phyloP scores from a whole-genome alignment of 108 stramenopile species.

The Mayamaea pseudoterrestris region DNA sequence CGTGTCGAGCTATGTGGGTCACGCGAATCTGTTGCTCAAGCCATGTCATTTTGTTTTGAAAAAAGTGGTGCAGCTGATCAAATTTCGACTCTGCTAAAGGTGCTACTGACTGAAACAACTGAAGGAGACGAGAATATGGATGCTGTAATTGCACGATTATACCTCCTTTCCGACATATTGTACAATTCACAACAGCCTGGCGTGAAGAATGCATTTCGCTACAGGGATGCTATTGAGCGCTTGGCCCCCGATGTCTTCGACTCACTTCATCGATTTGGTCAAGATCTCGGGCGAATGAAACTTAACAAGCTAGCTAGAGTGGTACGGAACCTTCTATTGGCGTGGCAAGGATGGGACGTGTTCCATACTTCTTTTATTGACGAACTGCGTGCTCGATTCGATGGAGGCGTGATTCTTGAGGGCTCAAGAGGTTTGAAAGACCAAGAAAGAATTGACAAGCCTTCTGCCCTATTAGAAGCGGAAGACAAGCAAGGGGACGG shows the following conservation, averaged over 20 bases:
- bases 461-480: no score
- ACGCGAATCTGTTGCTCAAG: constrained; percentile 62
- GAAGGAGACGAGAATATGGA: constrained; percentile 29
- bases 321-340: constrained; percentile 52
- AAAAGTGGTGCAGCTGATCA: constrained; percentile 52
- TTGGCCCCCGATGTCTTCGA: constrained; percentile 78
- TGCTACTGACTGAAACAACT: constrained; percentile 36
- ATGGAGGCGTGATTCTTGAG: no score
- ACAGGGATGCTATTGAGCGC: constrained; percentile 63
- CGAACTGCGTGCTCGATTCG: constrained; percentile 55
- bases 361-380: constrained; percentile 68
- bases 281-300: constrained; percentile 48
- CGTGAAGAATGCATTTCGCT: constrained; percentile 72
- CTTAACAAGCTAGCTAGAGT: constrained; percentile 56
- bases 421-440: no score
- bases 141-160: constrained; percentile 60
- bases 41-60: constrained; percentile 85
- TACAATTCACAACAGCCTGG: constrained; percentile 87
- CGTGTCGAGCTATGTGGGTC: constrained; percentile 33
- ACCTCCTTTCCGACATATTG: constrained; percentile 67
- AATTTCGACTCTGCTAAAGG: constrained; percentile 50
- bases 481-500: no score
- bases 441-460: no score
- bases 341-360: constrained; percentile 82
- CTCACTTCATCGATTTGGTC: constrained; percentile 44